Base-by-base conservation (phyloP, 257 asterid species). In the Agastache rugosa region DNA sequence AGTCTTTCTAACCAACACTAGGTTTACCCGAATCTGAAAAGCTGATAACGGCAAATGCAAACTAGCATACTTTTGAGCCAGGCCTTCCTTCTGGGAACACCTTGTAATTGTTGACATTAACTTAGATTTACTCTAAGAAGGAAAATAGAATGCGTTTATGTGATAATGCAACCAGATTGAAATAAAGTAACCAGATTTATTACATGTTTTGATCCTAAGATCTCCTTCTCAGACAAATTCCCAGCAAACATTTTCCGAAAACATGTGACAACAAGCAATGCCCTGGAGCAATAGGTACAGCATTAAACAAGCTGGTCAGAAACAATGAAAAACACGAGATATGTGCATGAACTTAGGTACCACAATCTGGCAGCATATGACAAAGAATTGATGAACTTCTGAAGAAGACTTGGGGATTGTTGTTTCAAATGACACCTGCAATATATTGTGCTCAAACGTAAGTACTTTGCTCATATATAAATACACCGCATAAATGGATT, bases 41-140 rank as follows among this genome's bases (percentile, higher is more conserved):
- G 79, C 88, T 76, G 96, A 85, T 68, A 10, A 66, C 8, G 90
- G 86, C 82, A 95, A 79, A 79, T 77, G 78, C 11, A 76, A 82
- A 60, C 80, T 76, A 70, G 93, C 86, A 85, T 79, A 95, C 76
- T 69, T 83, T 70, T 90, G 96, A 75, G 87, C 98, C 78, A 89
- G 82, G 69, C 99, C 99, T 81, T 84, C 88, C 83, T 70, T 85
- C 99, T 95, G 96, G 78, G 75, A 86, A 81, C 85, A 89, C 96
- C 96, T 86, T 84, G 84, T 68, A 83, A 79, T 75, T 69, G 78
- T 59, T 45, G 63, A 81, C 64, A 83, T 87, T 83, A 86, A 87
- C 78, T 79, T 72, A 82, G 80, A 69, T 75, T 29, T 75, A 71
- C 71, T 72, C 59, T 41, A 58, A 50, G 53, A 44, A 23, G 60